These are phyloP conservation scores for Candida insectorum DNA, from an alignment of 805 yeast species.

Conservation along the genomic window DNA sequence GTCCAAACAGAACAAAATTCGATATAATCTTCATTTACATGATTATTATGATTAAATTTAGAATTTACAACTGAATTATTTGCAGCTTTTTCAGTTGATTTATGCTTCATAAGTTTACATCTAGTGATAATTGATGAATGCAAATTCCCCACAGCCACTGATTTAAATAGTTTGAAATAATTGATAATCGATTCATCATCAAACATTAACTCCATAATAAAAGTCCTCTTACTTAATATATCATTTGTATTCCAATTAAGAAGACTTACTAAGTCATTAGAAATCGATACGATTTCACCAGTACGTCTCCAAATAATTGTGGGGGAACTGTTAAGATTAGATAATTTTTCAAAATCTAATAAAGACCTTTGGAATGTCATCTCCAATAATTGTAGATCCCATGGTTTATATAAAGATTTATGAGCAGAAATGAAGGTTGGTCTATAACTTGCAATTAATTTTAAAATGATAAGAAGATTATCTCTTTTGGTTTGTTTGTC, in stretches of 20 bases:
- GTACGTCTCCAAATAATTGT: constrained; percentile 84
- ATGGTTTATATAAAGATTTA: constrained; percentile 61
- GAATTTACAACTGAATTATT: constrained; percentile 9
- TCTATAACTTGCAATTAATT: constrained; percentile 61
- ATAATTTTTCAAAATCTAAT: constrained; percentile 43
- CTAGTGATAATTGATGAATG: constrained; percentile 51
- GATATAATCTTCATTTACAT: constrained; percentile 29
- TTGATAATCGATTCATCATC: constrained; percentile 72
- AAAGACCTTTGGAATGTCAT: constrained; percentile 44
- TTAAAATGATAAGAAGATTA: constrained; percentile 42
- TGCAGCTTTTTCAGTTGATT: constrained; percentile 11
- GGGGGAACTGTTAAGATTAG: constrained; percentile 63
- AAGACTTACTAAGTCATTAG: constrained; percentile 68
- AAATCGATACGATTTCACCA: constrained; percentile 78
- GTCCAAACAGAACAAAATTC: constrained; percentile 84
- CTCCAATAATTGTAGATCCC: constrained; percentile 56
- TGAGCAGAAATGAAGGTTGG: constrained; percentile 79
- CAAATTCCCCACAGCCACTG: constrained; percentile 66
- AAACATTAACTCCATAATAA: constrained; percentile 73
- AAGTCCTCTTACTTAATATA: constrained; percentile 55
- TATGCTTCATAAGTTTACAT: constrained; percentile 41
- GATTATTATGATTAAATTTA: constrained; percentile 14
- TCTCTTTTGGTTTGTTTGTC: constrained; percentile 28
- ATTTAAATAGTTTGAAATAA: constrained; percentile 69
- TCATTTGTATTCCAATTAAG: constrained; percentile 62